Conservation (phyloP, 2,329 filamentous ascomycete genomes). For the Colletotrichum viniferum region DNA sequence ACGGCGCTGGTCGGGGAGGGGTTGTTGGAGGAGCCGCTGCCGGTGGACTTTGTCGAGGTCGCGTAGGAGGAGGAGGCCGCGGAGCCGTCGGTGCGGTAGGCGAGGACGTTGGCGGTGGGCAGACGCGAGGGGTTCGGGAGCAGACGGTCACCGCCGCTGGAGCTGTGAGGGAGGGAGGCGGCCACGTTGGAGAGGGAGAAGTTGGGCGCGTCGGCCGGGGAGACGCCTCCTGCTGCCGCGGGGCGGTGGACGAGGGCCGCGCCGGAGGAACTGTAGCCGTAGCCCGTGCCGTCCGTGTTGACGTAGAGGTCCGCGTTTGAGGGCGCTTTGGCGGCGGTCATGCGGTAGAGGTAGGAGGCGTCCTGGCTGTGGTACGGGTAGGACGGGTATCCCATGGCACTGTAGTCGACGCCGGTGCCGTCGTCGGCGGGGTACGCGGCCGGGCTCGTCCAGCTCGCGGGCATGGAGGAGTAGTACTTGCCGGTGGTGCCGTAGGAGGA, state of each 20-base stretch:
- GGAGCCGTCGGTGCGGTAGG: conserved; percentile 11
- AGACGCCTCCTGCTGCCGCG: conserved; percentile 20
- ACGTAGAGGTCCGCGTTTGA: conserved; percentile 35
- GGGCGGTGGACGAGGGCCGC: conserved; percentile 39
- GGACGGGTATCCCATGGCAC: conserved; percentile 33
- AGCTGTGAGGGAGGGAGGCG: conserved; percentile 39
- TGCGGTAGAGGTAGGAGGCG: conserved; percentile 31
- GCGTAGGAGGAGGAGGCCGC: background rate
- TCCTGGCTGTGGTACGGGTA: conserved; percentile 41
- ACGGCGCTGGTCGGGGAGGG: conserved; percentile 9
- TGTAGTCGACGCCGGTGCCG: conserved; percentile 37
- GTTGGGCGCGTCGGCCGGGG: conserved; percentile 33
- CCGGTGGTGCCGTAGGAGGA: conserved; percentile 29
- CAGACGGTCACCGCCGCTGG: conserved; percentile 30
- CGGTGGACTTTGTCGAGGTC: background rate
- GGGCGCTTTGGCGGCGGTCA: conserved; percentile 29
- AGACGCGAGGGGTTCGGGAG: conserved; percentile 41
- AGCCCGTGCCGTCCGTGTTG: conserved; percentile 34
- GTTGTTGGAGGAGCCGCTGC: background rate
- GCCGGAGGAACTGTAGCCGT: conserved; percentile 33
- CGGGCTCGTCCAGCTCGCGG: conserved; percentile 32
- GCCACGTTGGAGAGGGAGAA: conserved; percentile 47
- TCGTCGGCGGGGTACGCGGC: conserved; percentile 40
- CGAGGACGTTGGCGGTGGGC: conserved; percentile 30
- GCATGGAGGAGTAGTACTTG: conserved; percentile 36